Conservation (phyloP, 2,329 filamentous ascomycete species). For the Sporothrix dimorphospora region DNA sequence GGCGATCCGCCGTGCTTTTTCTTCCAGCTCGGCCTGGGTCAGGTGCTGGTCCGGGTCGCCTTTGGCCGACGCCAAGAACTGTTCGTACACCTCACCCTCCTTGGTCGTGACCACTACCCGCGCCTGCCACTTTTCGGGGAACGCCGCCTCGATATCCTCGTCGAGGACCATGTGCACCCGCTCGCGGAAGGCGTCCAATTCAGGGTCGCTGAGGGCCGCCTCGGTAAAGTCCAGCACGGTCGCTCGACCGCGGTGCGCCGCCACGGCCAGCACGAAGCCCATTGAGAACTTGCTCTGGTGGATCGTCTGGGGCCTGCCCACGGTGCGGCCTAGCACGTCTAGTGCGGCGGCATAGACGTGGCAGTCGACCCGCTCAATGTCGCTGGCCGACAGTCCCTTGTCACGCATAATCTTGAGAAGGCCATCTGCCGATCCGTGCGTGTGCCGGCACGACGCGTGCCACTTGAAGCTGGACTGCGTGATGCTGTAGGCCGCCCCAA, state of each 20-base stretch:
- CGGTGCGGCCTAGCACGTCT: conserved; percentile 15
- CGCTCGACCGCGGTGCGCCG: conserved; percentile 9
- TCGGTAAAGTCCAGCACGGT: conserved; percentile 25
- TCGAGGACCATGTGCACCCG: conserved; percentile 20
- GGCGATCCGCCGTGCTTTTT: conserved; percentile 15
- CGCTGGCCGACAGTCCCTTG: neutral
- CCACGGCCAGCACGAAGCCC: conserved; percentile 26
- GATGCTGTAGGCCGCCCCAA: neutral
- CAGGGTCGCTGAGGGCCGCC: neutral
- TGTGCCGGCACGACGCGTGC: conserved; percentile 28
- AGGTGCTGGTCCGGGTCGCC: conserved; percentile 22
- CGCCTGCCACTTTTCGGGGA: conserved; percentile 25
- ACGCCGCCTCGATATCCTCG: conserved; percentile 9
- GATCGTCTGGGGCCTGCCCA: neutral
- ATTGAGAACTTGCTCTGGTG: conserved; percentile 28
- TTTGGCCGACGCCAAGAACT: conserved; percentile 22
- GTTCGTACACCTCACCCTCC: neutral
- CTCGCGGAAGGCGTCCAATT: conserved; percentile 13
- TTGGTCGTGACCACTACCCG: conserved; percentile 13
- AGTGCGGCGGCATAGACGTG: conserved; percentile 12
- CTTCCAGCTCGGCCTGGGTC: conserved; percentile 4
- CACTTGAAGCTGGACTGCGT: conserved; percentile 25
- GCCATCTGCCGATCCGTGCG: conserved; percentile 17
- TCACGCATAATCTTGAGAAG: conserved; percentile 1
- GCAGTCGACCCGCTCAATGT: conserved; percentile 8